phyloP scores from a whole-genome alignment of 2,329 filamentous ascomycete genomes.

The Magnaporthales sp. region DNA sequence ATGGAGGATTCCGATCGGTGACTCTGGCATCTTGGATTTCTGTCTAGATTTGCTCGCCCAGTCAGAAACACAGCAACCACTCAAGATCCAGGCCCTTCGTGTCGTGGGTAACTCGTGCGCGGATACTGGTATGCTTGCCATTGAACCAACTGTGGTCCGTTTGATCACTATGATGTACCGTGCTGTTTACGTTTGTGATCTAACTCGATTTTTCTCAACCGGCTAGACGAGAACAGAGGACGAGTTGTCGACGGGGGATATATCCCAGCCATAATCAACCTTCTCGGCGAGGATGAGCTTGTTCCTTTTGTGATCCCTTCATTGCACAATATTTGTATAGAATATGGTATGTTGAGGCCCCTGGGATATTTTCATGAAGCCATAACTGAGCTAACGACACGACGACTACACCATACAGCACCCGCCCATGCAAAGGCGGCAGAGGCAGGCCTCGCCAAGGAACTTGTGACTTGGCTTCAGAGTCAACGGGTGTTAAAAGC shows the following conservation, averaged over 20 bases:
- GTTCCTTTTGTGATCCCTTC: conserved; percentile 48
- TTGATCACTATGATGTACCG: background rate
- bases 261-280: conserved; percentile 36
- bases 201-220: background rate
- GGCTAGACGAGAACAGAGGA: conserved; percentile 48
- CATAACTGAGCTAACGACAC: background rate
- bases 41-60: conserved; percentile 38
- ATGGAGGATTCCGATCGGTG: conserved; percentile 48
- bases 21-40: conserved; percentile 48
- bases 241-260: conserved; percentile 41
- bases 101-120: conserved; percentile 55
- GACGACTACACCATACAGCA: conserved; percentile 26
- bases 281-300: conserved; percentile 37
- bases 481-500: conserved; percentile 32
- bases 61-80: conserved; percentile 26
- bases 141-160: background rate
- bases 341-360: conserved; percentile 43
- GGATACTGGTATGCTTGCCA: conserved; percentile 36
- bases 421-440: conserved; percentile 49
- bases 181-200: background rate
- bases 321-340: conserved; percentile 53
- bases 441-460: conserved; percentile 37
- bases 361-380: background rate
- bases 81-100: conserved; percentile 47
- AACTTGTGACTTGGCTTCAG: conserved; percentile 40